A percentile compares a stretch with the other conserved stretches of the same genome.
phyloP scores from a whole-genome alignment of 148 eudicot species.

The Vaccinium corymbosum region DNA sequence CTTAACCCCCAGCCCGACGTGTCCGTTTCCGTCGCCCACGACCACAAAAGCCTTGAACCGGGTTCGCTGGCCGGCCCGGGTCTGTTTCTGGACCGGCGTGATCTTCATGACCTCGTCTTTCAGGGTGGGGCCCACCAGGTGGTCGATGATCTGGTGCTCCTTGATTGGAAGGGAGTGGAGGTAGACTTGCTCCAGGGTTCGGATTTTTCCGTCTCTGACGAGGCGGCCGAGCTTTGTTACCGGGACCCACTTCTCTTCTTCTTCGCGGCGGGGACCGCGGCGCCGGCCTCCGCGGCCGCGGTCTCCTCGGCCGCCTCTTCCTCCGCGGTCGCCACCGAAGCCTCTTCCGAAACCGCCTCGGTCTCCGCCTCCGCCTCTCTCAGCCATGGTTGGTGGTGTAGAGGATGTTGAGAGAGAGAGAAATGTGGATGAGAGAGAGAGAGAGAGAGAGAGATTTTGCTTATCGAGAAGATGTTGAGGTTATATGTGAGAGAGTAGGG shows the following conservation, averaged over 20 bases:
- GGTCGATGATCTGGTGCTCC: slow-evolving; percentile 50
- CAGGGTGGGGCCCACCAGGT: slow-evolving; percentile 37
- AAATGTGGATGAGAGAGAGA: not conserved
- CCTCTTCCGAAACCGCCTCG: slow-evolving; percentile 13
- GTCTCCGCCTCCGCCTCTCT: slow-evolving; percentile 29
- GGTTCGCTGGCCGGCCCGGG: slow-evolving; percentile 77
- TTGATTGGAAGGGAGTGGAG: slow-evolving; percentile 56
- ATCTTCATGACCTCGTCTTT: slow-evolving; percentile 86
- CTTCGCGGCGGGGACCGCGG: slow-evolving; percentile 54
- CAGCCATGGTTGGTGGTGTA: not conserved
- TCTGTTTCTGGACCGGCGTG: slow-evolving; percentile 85
- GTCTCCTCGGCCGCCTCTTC: slow-evolving; percentile 32
- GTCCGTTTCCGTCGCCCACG: slow-evolving; percentile 70
- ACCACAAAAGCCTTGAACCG: slow-evolving; percentile 80
- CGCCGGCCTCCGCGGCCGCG: slow-evolving; percentile 61
- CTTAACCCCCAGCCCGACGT: slow-evolving; percentile 72
- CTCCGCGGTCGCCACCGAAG: slow-evolving; percentile 33
- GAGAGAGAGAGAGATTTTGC: not conserved
- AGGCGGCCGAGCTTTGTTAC: slow-evolving; percentile 73
- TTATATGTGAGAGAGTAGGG: not conserved
- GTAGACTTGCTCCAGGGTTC: slow-evolving; percentile 55
- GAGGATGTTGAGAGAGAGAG: not conserved
- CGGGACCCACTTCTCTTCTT: slow-evolving; percentile 69
- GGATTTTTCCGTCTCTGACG: slow-evolving; percentile 48
- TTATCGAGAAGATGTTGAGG: not conserved